Evolutionary conservation across 805 yeast genomes (phyloP).

Genomic region (Sugiyamaella boreocaroliniensis): DNA sequence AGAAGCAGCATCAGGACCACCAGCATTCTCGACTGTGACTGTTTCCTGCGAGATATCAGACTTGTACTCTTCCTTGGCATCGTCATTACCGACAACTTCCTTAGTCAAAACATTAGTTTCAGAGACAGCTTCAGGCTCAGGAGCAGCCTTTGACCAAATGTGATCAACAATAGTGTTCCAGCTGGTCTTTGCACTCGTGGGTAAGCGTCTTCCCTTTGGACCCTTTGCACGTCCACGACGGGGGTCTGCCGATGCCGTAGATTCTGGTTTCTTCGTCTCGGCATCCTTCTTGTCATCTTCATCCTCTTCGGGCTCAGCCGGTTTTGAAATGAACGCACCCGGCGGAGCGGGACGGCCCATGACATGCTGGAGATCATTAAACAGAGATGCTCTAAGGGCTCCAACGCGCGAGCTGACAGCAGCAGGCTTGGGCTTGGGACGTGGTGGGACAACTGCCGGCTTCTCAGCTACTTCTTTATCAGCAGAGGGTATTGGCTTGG

Average conservation of each 20-base stretch:
- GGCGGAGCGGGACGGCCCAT: slow-evolving; percentile 19
- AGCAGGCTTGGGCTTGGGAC: slow-evolving; percentile 21
- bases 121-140: slow-evolving; percentile 1
- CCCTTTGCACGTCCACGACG: slow-evolving; percentile 25
- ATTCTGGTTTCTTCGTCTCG: not conserved
- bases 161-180: slow-evolving; percentile 14
- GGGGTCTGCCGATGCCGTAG: not conserved
- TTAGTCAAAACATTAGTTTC: not conserved
- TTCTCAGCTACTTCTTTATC: slow-evolving; percentile 4
- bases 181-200: slow-evolving; percentile 25
- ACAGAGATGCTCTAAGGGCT: slow-evolving; percentile 20
- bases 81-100: slow-evolving; percentile 1
- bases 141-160: slow-evolving; percentile 16
- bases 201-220: slow-evolving; percentile 28
- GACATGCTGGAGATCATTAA: slow-evolving; percentile 19
- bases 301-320: slow-evolving; percentile 6
- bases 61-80: not conserved
- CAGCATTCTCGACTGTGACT: not conserved
- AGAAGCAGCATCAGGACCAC: not conserved
- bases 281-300: slow-evolving; percentile 3
- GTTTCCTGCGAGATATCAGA: not conserved
- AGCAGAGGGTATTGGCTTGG: not conserved
- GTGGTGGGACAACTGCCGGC: slow-evolving; percentile 10
- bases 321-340: slow-evolving; percentile 6
- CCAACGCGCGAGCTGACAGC: slow-evolving; percentile 18